Conservation (phyloP, 768 basidiomycete species). For the Amanita subjunquillea region DNA sequence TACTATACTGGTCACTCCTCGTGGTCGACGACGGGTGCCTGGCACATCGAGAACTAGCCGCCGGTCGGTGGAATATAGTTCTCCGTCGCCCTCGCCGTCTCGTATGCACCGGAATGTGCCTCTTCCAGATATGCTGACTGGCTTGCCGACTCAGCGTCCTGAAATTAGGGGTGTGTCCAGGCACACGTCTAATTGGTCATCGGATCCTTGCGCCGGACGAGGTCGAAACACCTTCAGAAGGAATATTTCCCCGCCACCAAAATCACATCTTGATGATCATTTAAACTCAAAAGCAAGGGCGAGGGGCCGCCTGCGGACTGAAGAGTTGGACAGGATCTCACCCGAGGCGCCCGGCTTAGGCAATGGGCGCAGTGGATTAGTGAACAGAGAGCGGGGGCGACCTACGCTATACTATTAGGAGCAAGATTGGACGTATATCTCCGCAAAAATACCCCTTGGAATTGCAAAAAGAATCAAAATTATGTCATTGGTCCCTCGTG, state of each 20-base stretch:
- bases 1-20: slow-evolving; percentile 33
- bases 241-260: slow-evolving; percentile 50
- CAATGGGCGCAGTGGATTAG: slow-evolving; percentile 53
- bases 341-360: slow-evolving; percentile 54
- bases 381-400: slow-evolving; percentile 27
- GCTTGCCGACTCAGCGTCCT: background rate
- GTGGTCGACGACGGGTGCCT: slow-evolving; percentile 39
- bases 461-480: background rate
- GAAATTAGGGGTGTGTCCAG: slow-evolving; percentile 18
- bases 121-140: background rate
- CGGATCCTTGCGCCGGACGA: slow-evolving; percentile 27
- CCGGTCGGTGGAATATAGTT: slow-evolving; percentile 23
- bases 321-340: slow-evolving; percentile 39
- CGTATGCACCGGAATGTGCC: slow-evolving; percentile 8
- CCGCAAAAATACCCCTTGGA: background rate
- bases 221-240: slow-evolving; percentile 42
- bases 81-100: slow-evolving; percentile 30
- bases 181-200: slow-evolving; percentile 37
- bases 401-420: slow-evolving; percentile 4
- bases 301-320: slow-evolving; percentile 45
- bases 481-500: background rate
- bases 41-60: slow-evolving; percentile 21
- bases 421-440: background rate
- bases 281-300: slow-evolving; percentile 17
- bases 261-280: slow-evolving; percentile 24